Evolutionary conservation across 2,329 filamentous ascomycete species (phyloP), one percentile per base, ranked within the genome.

Genomic region (Cadophora luteo-olivacea): DNA sequence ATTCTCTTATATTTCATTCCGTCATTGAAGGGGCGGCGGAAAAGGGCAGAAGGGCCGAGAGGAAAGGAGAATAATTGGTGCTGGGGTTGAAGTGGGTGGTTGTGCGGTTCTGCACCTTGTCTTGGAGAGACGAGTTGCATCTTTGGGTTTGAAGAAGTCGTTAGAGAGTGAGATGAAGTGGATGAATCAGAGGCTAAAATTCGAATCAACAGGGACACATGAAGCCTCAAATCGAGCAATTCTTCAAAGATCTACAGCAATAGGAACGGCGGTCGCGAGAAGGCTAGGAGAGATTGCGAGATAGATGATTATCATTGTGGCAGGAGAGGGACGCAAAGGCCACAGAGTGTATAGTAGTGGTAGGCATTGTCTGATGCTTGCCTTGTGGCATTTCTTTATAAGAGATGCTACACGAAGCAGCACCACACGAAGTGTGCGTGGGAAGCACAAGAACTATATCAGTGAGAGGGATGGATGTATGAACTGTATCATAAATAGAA

Each of bases 181-280:
- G 9, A 55, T 58, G 16, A 45, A 54, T 36, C 32, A 45, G 38
- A 48, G 22, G 45, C 38, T 61, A 36, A 48, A 72, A 32, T 38
- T 36, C 45, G 41, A 36, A 67, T 68, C 4, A 45, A 45, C 19
- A 85, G 84, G 84, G 84, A 67, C 84, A 82, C 79, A 81, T 80
- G 73, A 84, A 82, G 79, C 77, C 79, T 7, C 80, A 85, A 69
- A 81, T 86, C 65, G 72, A 79, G 66, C 80, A 82, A 68, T 84
- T 86, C 75, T 78, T 86, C 57, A 72, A 80, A 64, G 81, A 83
- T 45, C 72, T 73, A 49, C 74, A 77, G 16, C 79, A 80, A 69
- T 80, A 71, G 60, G 64, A 14, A 6, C 7, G 6, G 19, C n/a
- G 19, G n/a, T 22, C 45, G 11, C 4, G 4, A 22, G 45, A 6